Conservation (phyloP, 495 filamentous ascomycete genomes). For the Lasiosphaeria hispida region DNA sequence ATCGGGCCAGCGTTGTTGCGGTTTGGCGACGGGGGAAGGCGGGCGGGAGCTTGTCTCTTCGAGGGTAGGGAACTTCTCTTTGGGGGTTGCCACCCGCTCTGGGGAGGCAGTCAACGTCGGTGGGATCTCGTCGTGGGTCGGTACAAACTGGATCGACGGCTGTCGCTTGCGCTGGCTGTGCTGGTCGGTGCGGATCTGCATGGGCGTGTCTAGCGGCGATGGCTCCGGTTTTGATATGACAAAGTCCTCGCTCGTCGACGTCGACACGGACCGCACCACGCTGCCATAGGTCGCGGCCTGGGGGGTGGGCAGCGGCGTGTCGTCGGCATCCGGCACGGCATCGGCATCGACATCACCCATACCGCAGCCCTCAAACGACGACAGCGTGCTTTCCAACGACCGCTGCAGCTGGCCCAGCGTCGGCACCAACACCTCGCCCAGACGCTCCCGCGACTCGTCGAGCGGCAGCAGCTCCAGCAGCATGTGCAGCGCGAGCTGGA, state of each 20-base stretch:
- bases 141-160: too few species aligned
- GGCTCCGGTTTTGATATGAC: too few species aligned
- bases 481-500: slow-evolving; percentile 28
- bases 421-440: slow-evolving; percentile 29
- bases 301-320: not conserved
- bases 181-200: too few species aligned
- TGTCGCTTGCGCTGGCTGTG: too few species aligned
- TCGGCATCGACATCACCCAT: not conserved
- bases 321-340: not conserved
- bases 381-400: slow-evolving; percentile 18
- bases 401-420: slow-evolving; percentile 28
- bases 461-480: slow-evolving; percentile 27
- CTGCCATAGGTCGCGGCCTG: not conserved
- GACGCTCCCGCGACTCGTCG: slow-evolving; percentile 27
- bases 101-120: too few species aligned
- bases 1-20: not conserved
- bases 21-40: not conserved
- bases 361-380: slow-evolving; percentile 10
- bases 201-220: too few species aligned
- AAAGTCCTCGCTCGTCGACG: too few species aligned
- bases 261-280: too few species aligned
- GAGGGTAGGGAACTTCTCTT: slow-evolving; percentile 6
- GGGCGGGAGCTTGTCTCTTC: not conserved
- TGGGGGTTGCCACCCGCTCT: too few species aligned
- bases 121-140: too few species aligned